These are phyloP conservation scores for Plenodomus tracheiphilus DNA, from an alignment of 2,329 filamentous ascomycete species.

Conservation along the genomic window DNA sequence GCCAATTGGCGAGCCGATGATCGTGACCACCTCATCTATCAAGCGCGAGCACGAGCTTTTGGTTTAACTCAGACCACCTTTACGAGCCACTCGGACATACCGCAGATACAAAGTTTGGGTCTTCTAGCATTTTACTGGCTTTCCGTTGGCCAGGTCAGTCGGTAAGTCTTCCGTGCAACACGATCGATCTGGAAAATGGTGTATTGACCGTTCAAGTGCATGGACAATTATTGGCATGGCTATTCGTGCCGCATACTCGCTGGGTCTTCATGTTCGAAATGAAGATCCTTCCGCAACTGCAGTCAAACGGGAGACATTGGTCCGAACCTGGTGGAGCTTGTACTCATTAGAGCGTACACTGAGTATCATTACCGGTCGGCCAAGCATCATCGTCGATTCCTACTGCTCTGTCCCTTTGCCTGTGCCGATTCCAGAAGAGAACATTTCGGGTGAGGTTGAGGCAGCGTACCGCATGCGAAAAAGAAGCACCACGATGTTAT, in stretches of 20 bases:
- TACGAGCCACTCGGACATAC: slow-evolving; percentile 41
- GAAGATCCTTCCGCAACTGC: slow-evolving; percentile 33
- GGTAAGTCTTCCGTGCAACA: slow-evolving; percentile 32
- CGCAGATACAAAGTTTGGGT: slow-evolving; percentile 45
- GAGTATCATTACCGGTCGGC: slow-evolving; percentile 46
- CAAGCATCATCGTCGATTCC: slow-evolving; percentile 42
- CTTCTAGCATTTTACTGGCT: slow-evolving; percentile 48
- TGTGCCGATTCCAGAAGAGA: slow-evolving; percentile 24
- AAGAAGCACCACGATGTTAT: slow-evolving; percentile 3
- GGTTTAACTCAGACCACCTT: slow-evolving; percentile 34
- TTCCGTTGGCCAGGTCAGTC: slow-evolving; percentile 45
- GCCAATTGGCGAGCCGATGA: slow-evolving; percentile 28
- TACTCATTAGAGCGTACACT: slow-evolving; percentile 47
- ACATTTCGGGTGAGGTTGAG: slow-evolving; percentile 13
- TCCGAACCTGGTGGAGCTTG: slow-evolving; percentile 48
- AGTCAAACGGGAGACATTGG: slow-evolving; percentile 40
- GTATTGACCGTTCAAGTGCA: slow-evolving; percentile 32
- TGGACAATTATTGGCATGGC: slow-evolving; percentile 45
- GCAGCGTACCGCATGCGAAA: slow-evolving; percentile 9
- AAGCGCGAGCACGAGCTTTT: slow-evolving; percentile 43
- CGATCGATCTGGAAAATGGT: neutral
- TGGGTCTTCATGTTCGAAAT: slow-evolving; percentile 47
- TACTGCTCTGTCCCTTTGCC: slow-evolving; percentile 43
- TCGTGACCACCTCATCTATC: slow-evolving; percentile 44
- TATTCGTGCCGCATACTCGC: slow-evolving; percentile 41